Base-by-base conservation (phyloP, 441 rosid species). In the Macaranga tanarius region DNA sequence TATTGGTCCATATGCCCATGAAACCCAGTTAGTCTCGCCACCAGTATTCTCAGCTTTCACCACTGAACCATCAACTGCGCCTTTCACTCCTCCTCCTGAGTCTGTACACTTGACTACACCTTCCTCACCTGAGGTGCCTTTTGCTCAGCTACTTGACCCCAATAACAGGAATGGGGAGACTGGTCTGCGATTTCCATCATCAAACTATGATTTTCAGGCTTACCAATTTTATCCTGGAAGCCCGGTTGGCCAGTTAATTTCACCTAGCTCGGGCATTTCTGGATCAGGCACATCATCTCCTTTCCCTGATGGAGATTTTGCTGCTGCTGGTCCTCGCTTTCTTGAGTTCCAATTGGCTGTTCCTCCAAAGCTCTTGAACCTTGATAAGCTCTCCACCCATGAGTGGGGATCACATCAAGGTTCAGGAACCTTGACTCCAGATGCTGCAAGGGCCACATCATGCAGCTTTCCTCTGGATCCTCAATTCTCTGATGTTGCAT, bases 31-130 rank as follows among this genome's bases (percentile, higher is more conserved):
- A 62, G 99, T 95, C 31, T 90, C 99, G 9, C 99, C 97, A 51
- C 99, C 99, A 17, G 94, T 86, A 52, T 88, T 89, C 84, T 95
- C 99, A 23, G 76, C 97, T 79, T 88, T 92, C 81, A 89, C 89
- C 26, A 92, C 99, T 1, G 97, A 95, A 84, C 99, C 99, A 26
- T 95, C 99, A 62, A 90, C 99, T 44, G 93, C 99, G 69, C 97
- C 97, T 5, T 77, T 92, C 69, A 95, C 97, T 45, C 99, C 99
- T 10, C 99, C 97, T 50, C 89, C 86, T 0, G 95, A 95, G 68
- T 92, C 92, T 40, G 76, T 90, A 77, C 91, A 90, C 82, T 77
- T 89, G 80, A 88, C 93, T 64, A 89, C 92, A 15, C 99, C 99
- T 25, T 92, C 99, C 69, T 95, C 99, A 0, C 99, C 99, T 0